Base-by-base conservation (phyloP, 177 flowering plant species). In the Vitis hybrid region DNA sequence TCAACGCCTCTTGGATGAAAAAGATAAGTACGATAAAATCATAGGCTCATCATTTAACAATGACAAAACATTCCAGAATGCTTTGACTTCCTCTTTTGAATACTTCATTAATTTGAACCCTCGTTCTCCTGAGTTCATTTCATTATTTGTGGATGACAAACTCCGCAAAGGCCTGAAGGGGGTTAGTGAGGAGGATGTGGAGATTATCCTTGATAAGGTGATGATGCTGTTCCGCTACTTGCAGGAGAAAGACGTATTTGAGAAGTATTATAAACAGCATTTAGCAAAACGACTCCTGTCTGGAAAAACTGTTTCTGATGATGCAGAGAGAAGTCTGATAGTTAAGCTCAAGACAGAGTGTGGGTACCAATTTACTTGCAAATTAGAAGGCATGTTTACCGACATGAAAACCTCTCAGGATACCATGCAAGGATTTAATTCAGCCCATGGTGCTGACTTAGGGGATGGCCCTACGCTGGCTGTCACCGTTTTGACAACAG, bases 381-480 rank as follows among this genome's bases (percentile, higher is more conserved):
- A 93, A 73, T 73, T 93, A 71, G 98, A 93, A 80, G 98, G 98
- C 67, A 93, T 93, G 98, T 93, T 93, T 66, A 93, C 95, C 0
- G 98, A 93, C 83, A 91, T 93, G 97, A 93, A 88, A 75, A 93
- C 97, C 48, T 93, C 98, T 48, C 86, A 91, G 76, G 97, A 93
- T 57, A 91, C 90, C 2, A 90, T 88, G 93, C 93, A 87, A 56
- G 93, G 90, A 3, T 93, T 93, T 76, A 82, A 87, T 74, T 67
- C 85, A 23, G 72, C 78, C 74, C 82, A 82, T 61, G 75, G 82
- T 75, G 73, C 86, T 49, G 93, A 91, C 57, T 61, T 81, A 30
- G 88, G 78, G 0, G 91, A 88, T 10, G 78, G 90, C 58, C 95
- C 93, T 4, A 79, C 91, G 11, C 84, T 93, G 52, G 82, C 85